phyloP scores from a whole-genome alignment of 805 yeast species.

The Saccharomycopsis fodiens region DNA sequence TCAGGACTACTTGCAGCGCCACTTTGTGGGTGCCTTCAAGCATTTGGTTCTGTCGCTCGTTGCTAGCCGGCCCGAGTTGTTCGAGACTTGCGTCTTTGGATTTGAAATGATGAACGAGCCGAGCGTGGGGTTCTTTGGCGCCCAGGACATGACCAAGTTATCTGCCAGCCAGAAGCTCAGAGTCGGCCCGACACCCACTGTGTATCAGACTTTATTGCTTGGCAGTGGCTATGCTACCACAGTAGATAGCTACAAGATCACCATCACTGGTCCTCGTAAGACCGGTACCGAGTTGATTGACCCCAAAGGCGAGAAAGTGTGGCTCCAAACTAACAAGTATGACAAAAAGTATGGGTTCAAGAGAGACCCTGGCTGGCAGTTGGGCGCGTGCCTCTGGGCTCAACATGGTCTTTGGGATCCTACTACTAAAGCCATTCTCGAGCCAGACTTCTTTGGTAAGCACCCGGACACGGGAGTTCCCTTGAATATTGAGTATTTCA shows the following conservation, averaged over 20 bases:
- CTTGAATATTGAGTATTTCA: conserved; percentile 48
- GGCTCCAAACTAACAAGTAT: conserved; percentile 50
- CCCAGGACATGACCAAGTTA: conserved; percentile 28
- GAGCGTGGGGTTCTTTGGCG: conserved; percentile 64
- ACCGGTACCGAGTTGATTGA: conserved; percentile 49
- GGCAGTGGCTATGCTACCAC: conserved; percentile 72
- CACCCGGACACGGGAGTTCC: conserved; percentile 32
- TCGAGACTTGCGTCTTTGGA: conserved; percentile 53
- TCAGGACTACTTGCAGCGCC: conserved; percentile 67
- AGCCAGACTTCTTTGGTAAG: conserved; percentile 44
- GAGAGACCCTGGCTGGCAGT: conserved; percentile 55
- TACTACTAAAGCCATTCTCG: conserved; percentile 31
- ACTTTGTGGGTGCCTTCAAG: conserved; percentile 48
- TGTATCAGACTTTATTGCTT: conserved; percentile 59
- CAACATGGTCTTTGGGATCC: conserved; percentile 71
- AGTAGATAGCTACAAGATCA: conserved; percentile 63
- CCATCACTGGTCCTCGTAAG: conserved; percentile 71
- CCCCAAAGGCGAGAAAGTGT: conserved; percentile 60
- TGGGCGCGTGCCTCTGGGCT: conserved; percentile 77
- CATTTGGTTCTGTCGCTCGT: conserved; percentile 37
- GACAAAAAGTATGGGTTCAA: conserved; percentile 56
- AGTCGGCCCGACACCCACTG: conserved; percentile 78
- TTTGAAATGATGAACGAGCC: conserved; percentile 86
- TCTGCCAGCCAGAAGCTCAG: conserved; percentile 62
- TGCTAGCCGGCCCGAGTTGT: conserved; percentile 35